Evolutionary conservation across 2,329 filamentous ascomycete species (phyloP), one percentile per base, ranked within the genome.

Genomic region (Nigrospora oryzae): DNA sequence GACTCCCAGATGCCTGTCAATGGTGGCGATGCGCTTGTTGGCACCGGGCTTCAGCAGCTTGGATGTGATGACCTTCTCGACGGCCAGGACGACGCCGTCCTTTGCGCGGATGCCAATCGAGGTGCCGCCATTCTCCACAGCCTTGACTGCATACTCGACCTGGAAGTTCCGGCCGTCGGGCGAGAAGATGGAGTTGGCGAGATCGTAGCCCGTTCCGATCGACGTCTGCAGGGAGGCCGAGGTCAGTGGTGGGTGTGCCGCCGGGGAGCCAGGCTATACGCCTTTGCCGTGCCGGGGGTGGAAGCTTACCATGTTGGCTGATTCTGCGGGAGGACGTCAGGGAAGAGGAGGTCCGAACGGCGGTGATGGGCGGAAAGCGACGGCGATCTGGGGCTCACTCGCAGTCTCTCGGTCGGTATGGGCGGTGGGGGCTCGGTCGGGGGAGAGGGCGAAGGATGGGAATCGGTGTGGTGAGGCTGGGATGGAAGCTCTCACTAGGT

Each of bases 121-220:
- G 45, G 93, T 98, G 62, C 93, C 91, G 55, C 91, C 93, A 61
- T 94, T 97, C 74, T 98, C 93, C 52, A 98, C 93, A 46, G 93
- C 93, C 77, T 98, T 98, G 58, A 94, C 86, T 56, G 93, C 93
- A 68, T 98, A 98, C 77, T 98, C 93, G 68, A 94, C 89, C 71
- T 98, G 93, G 70, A 98, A 98, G 70, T 98, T 98, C 59, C 93
- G 87, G 64, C 93, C 93, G 73, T 98, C 93, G 55, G 93, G 93
- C 40, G 93, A 97, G 78, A 97, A 98, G 75, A 97, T 94, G 63
- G 93, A 97, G 80, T 98, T 98, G 66, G 89, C 89, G 61, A 98
- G 85, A 81, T 98, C 93, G 74, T 98, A 98, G 63, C 93, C 93
- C 61, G 93, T 98, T 65, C 93, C 93, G 86, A 98, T 98, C 64